These are phyloP conservation scores for Fusarium sp. DNA, from an alignment of 2,329 filamentous ascomycete genomes.

Conservation along the genomic window DNA sequence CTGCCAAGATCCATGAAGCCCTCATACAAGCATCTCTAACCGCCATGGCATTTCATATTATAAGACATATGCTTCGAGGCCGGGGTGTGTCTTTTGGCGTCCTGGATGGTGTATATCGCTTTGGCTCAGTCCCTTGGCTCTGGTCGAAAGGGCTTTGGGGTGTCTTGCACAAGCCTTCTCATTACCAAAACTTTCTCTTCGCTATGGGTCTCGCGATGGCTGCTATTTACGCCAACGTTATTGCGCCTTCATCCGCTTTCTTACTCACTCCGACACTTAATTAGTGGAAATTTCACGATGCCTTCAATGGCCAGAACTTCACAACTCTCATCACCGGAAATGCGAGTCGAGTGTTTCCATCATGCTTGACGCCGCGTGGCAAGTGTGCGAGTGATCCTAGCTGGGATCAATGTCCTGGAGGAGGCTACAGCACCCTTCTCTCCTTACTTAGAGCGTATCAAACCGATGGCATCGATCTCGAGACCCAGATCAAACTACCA, in stretches of 20 bases:
- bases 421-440: neutral
- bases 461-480: neutral
- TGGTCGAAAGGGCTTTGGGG: neutral
- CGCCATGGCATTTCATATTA: neutral
- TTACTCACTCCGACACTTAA: neutral
- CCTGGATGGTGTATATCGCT: fast-evolving
- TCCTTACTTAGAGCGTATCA: neutral
- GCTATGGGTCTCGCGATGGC: neutral
- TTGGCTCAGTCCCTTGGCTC: neutral
- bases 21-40: neutral
- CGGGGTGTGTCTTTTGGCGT: neutral
- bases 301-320: neutral
- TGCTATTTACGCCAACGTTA: neutral
- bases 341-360: neutral
- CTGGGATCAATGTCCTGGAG: neutral
- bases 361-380: neutral
- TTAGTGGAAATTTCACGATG: neutral
- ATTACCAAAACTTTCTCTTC: neutral
- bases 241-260: neutral
- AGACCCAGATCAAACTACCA: neutral
- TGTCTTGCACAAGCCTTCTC: fast-evolving
- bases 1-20: neutral
- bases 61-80: neutral
- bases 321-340: neutral
- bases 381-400: neutral